Conservation (phyloP, 257 asterid species). For the Eustoma russellianum region DNA sequence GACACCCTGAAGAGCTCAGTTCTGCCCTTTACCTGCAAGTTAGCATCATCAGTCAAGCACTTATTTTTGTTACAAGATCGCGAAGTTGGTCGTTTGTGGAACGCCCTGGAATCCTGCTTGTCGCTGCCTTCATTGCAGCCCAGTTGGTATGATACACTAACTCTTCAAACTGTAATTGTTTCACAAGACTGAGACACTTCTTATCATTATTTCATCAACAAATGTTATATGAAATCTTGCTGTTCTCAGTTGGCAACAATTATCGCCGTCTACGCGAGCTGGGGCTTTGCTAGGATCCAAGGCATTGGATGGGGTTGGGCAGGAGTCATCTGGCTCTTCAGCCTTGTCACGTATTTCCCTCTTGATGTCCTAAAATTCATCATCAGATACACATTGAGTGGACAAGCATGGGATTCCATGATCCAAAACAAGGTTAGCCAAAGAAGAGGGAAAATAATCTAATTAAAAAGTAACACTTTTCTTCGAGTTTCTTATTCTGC, state of each 20-base stretch:
- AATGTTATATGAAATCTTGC: background rate
- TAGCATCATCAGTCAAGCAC: constrained; percentile 87
- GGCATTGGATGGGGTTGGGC: constrained; percentile 96
- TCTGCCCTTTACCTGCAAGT: constrained; percentile 95
- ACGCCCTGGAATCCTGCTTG: constrained; percentile 67
- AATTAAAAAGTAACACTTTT: too few relatives aligned
- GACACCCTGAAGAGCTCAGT: constrained; percentile 38
- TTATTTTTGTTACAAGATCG: constrained; percentile 82
- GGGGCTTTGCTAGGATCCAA: constrained; percentile 65
- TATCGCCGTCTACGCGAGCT: constrained; percentile 60
- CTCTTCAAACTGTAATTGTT: background rate
- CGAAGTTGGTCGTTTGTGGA: constrained; percentile 79
- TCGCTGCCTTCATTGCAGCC: constrained; percentile 57
- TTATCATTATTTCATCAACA: background rate
- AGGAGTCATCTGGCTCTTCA: constrained; percentile 68
- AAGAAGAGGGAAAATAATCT: too few relatives aligned
- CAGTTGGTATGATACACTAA: constrained; percentile 40
- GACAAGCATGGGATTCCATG: constrained; percentile 75
- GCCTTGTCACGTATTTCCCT: constrained; percentile 63
- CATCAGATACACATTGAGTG: constrained; percentile 47
- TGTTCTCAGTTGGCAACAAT: constrained; percentile 46
- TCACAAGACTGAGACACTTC: background rate
- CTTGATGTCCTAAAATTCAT: constrained; percentile 73
- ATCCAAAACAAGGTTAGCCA: constrained; percentile 58
- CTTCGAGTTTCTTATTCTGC: background rate